Evolutionary conservation across 306 rosid species (phyloP).

Genomic region (Lathyrus aphaca): DNA sequence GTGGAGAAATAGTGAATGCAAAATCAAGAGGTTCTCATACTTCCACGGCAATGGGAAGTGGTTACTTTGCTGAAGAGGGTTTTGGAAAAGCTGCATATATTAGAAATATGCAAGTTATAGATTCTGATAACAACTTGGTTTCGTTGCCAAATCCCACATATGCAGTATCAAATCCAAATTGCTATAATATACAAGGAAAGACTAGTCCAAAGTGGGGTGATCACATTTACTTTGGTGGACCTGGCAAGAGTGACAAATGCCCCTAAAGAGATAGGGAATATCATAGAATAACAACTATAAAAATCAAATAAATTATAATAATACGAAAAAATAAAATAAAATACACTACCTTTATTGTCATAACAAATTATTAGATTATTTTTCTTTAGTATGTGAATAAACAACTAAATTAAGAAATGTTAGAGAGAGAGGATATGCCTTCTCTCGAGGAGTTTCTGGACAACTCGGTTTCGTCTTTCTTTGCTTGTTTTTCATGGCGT

Average conservation of each 20-base stretch:
- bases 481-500: too few species aligned
- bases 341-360: too few species aligned
- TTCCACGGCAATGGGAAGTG: slow-evolving; percentile 89
- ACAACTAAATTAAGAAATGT: too few species aligned
- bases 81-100: slow-evolving; percentile 81
- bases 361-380: too few species aligned
- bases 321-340: too few species aligned
- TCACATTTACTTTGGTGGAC: slow-evolving; percentile 91
- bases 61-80: slow-evolving; percentile 77
- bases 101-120: slow-evolving; percentile 73
- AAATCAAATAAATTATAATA: too few species aligned
- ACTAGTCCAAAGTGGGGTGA: slow-evolving; percentile 78
- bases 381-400: too few species aligned
- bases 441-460: too few species aligned
- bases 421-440: too few species aligned
- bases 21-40: slow-evolving; percentile 65
- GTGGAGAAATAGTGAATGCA: slow-evolving; percentile 82
- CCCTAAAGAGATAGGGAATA: slow-evolving; percentile 48
- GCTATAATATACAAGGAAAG: slow-evolving; percentile 82
- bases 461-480: too few species aligned
- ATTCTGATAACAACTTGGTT: slow-evolving; percentile 66
- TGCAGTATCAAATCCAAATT: slow-evolving; percentile 77
- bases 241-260: slow-evolving; percentile 80
- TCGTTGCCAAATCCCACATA: slow-evolving; percentile 63
- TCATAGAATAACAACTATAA: background rate